Base-by-base conservation (phyloP, 768 basidiomycete genomes). In the Mycena leptocephala region DNA sequence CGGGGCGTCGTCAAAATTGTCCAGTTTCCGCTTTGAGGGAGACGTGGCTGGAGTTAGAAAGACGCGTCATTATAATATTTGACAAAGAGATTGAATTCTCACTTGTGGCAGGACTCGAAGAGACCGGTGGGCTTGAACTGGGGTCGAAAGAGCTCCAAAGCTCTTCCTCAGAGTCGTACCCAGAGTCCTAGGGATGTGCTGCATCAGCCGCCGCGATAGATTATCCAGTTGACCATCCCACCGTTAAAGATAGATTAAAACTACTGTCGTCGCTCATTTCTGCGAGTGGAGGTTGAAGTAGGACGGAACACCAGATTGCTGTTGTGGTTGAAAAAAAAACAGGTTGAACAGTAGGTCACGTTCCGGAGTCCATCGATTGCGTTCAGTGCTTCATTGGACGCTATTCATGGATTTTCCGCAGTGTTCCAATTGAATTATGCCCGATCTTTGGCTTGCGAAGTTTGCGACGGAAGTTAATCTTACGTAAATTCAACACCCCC, bases 1-100 rank as follows among this genome's bases (percentile, higher is more conserved):
- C 0, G 16, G 2, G 1, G 48, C 33, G 51, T 16, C n/a, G 5
- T 58, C 35, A 13, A 9, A 24, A 26, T 18, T 30, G 3, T 62
- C 58, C 16, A 48, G 20, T 59, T 65, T 70, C 3, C 76, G 58
- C 28, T 77, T 77, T 32, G 65, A 33, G 5, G 48, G 46, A 63
- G 35, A 56, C 35, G 53, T 70, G 30, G 59, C 26, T 9, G 30
- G 9, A 32, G 32, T 24, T 65, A 28, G 32, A 7, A 63, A 41
- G 53, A 55, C 35, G 70, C 59, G 43, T 71, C 61, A 64, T n/a
- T 43, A 2, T 55, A 10, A 0, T n/a, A 30, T 35, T 10, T 16
- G 41, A 39, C 3, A 30, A 26, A 16, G 43, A 33, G 58, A 46
- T 33, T 10, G 32, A 26, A 58, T 37, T 28, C 53, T 20, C 24